Evolutionary conservation across 768 basidiomycete species (phyloP), one percentile per base, ranked within the genome.

Genomic region (Pisolithus orientalis): DNA sequence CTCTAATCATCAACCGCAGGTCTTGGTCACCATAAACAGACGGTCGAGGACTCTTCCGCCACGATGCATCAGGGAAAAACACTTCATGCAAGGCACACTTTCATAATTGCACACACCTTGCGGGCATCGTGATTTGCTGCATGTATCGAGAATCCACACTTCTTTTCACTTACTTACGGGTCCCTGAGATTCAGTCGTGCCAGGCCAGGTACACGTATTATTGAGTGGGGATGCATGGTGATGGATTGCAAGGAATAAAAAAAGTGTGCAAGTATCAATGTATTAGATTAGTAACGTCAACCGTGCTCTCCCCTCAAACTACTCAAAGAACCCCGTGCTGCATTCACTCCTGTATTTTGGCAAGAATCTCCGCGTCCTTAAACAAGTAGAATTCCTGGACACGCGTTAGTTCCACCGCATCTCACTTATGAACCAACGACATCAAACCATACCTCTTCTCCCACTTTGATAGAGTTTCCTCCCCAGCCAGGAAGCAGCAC

Each of bases 401-500:
- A 37, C 49, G 39, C 55, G 11, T 42, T 25, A 50, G 21, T 25
- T 38, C 40, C 25, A n/a, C 10, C 11, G 37, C 34, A 47, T 7
- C 6, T 31, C 4, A 21, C 5, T 14, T 7, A 5, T 7, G 40
- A 40, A 29, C 21, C 16, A 37, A 24, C 4, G 17, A 25, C 42
- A 25, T 29, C 51, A 16, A 10, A 47, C 79, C 87, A 54, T 63
- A 93, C 95, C 68, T 97, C 94, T 25, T 98, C 96, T 39, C 94
- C 94, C 45, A 98, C 82, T 74, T 99, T 99, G 71, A 99, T 93
- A 14, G 90, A 68, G 65, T 85, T 94, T 10, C 96, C 96, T 49
- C 96, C 96, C 90, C 95, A 99, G 5, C 90, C 91, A 11, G 96
- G 95, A 4, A 99, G 75, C 48, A 99, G 76, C 14, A 98, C 94